phyloP scores from a whole-genome alignment of 371 early-diverging fungal species.

The Mucor racemosus region DNA sequence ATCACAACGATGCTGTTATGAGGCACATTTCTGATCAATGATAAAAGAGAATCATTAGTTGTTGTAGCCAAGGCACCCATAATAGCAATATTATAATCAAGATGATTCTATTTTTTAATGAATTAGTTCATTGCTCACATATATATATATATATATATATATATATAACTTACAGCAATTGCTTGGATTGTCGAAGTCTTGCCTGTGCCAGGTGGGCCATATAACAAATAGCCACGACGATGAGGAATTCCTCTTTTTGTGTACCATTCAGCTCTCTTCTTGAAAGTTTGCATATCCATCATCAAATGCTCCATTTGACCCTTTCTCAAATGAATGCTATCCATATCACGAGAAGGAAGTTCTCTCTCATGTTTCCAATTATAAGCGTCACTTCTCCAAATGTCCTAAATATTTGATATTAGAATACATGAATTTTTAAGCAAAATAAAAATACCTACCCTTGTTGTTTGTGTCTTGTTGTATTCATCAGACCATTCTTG shows the following conservation, averaged over 20 bases:
- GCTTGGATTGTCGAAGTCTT: conserved; percentile 97
- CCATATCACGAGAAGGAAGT: conserved; percentile 29
- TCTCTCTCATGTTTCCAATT: conserved; percentile 14
- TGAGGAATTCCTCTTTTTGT: conserved; percentile 90
- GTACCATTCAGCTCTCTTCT: conserved; percentile 70
- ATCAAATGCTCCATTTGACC: conserved; percentile 42
- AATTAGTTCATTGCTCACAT: conserved; percentile 40
- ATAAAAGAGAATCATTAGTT: conserved; percentile 83
- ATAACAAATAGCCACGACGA: conserved; percentile 91
- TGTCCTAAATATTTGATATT: not conserved
- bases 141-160: conserved; percentile 47
- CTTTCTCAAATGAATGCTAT: conserved; percentile 32
- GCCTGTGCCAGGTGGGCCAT: conserved; percentile 99
- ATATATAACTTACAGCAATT: conserved; percentile 67
- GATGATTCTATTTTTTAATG: not conserved
- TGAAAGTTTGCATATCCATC: conserved; percentile 42
- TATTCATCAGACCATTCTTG: conserved; percentile 35
- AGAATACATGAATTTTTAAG: not conserved
- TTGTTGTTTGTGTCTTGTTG: conserved; percentile 19
- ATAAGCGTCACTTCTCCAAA: not conserved
- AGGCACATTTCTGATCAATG: conserved; percentile 85
- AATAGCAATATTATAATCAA: conserved; percentile 51
- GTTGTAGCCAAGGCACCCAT: conserved; percentile 70
- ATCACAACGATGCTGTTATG: conserved; percentile 88
- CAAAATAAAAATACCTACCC: not conserved